A percentile compares a stretch with the other conserved stretches of the same genome.
phyloP scores from a whole-genome alignment of 2,329 filamentous ascomycete species.

The Penicillium sp. region DNA sequence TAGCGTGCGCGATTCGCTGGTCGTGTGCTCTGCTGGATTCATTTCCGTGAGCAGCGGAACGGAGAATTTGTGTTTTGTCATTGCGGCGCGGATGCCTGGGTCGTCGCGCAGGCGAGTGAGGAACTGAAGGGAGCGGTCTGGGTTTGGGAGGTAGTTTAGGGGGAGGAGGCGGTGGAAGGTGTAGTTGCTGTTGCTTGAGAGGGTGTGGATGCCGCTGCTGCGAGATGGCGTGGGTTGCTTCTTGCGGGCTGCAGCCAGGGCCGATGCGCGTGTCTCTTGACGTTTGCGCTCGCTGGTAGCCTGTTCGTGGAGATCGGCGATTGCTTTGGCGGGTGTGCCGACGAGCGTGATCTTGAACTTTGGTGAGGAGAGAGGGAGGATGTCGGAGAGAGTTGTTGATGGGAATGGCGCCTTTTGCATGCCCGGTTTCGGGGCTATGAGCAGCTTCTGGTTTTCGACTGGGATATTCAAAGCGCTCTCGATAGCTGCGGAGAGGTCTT shows the following conservation, averaged over 20 bases:
- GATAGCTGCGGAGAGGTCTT: slow-evolving; percentile 40
- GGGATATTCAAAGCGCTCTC: slow-evolving; percentile 39
- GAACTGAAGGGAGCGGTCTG: slow-evolving; percentile 67
- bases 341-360: slow-evolving; percentile 49
- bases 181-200: slow-evolving; percentile 62
- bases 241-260: slow-evolving; percentile 21
- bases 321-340: slow-evolving; percentile 43
- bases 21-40: slow-evolving; percentile 83
- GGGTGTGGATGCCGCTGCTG: slow-evolving; percentile 29
- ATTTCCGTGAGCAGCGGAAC: slow-evolving; percentile 91
- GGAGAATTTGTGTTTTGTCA: slow-evolving; percentile 79
- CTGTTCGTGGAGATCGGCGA: slow-evolving; percentile 43
- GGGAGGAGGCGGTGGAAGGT: slow-evolving; percentile 78
- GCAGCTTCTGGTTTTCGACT: slow-evolving; percentile 43
- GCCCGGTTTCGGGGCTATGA: slow-evolving; percentile 49
- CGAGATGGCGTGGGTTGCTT: slow-evolving; percentile 5
- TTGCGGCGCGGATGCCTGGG: slow-evolving; percentile 77
- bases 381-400: slow-evolving; percentile 31
- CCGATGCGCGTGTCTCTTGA: slow-evolving; percentile 30
- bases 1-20: slow-evolving; percentile 74
- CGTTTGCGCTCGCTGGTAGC: slow-evolving; percentile 27
- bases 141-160: slow-evolving; percentile 72
- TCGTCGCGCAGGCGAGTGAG: slow-evolving; percentile 76
- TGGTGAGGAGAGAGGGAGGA: slow-evolving; percentile 35
- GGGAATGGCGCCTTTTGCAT: slow-evolving; percentile 47